Conservation (phyloP, 2,329 filamentous ascomycete genomes). For the Colletotrichum sp. region DNA sequence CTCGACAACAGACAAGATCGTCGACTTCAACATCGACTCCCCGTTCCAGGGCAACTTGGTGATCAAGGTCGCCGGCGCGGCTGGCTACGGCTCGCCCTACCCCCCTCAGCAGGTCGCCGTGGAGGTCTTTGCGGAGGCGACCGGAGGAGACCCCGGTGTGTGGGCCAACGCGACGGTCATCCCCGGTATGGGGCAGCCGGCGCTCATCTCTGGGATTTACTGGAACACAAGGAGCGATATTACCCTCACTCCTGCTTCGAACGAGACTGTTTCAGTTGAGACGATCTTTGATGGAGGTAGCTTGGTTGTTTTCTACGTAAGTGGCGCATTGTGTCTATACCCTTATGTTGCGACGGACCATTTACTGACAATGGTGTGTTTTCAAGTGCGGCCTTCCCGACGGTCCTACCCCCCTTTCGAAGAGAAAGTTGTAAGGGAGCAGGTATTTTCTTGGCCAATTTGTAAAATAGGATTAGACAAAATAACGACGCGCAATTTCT, state of each 20-base stretch:
- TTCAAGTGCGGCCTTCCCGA: not conserved
- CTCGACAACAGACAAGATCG: not conserved
- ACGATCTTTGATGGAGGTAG: not conserved
- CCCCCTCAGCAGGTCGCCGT: not conserved
- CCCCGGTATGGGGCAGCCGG: not conserved
- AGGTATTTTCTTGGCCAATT: fast-evolving
- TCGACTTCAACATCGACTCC: not conserved
- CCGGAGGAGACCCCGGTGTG: not conserved
- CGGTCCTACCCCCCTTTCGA: not conserved
- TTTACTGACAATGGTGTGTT: not conserved
- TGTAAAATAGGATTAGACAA: not conserved
- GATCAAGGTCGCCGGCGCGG: constrained; percentile 1
- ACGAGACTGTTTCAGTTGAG: not conserved
- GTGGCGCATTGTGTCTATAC: fast-evolving
- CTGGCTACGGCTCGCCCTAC: not conserved
- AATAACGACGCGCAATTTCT: not conserved
- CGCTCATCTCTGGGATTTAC: not conserved
- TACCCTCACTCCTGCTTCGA: not conserved
- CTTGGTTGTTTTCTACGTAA: not conserved
- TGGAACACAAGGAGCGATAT: not conserved
- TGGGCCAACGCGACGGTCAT: constrained; percentile 1
- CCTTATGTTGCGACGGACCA: fast-evolving
- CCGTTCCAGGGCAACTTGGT: not conserved
- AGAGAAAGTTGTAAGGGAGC: not conserved
- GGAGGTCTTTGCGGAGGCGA: not conserved